Base-by-base conservation (phyloP, 306 rosid genomes). In the Vigna hirtella region DNA sequence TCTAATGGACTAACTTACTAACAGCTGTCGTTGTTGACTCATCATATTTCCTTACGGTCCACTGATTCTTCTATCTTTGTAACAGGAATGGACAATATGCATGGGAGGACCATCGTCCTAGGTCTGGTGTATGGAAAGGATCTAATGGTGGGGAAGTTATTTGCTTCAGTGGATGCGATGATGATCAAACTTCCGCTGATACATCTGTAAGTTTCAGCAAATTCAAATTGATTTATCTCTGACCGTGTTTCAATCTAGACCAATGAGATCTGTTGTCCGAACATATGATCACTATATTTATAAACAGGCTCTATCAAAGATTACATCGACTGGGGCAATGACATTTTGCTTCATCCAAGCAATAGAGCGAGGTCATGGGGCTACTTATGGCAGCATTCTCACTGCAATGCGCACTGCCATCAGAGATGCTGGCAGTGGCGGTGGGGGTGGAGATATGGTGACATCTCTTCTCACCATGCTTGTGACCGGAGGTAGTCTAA, bases 81-180 rank as follows among this genome's bases (percentile, higher is more conserved):
- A 50, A 67, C 82, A 96, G 99, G 91, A 47, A 67, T 36, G 98
- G 98, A 79, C 97, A 83, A 62, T 96, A 93, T 86, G 18, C 16
- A 51, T 96, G 99, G 99, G 97, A 93, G 84, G 99, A 96, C 76
- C 99, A 93, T 83, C 98, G 99, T 82, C 99, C 99, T 8, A 81
- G 90, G 84, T 87, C 98, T 10, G 99, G 98, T 57, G 69, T 76
- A 43, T 93, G 98, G 99, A 96, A 96, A 56, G 99, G 99, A 84
- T 85, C 99, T 26, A 84, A 50, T 76, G 99, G 99, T 26, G 99
- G 99, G 58, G 99, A 96, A 88, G 98, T 79, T 80, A 81, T 96
- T 79, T 93, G 94, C 61, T 88, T 96, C 75, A 96, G 99, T 76
- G 99, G 97, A 77, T 96, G 99, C 13, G 97, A 90, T 34, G 98